A percentile compares a stretch with the other conserved stretches of the same genome.
phyloP scores from a whole-genome alignment of 331 rosid genomes.

The Dryas integrifolia region DNA sequence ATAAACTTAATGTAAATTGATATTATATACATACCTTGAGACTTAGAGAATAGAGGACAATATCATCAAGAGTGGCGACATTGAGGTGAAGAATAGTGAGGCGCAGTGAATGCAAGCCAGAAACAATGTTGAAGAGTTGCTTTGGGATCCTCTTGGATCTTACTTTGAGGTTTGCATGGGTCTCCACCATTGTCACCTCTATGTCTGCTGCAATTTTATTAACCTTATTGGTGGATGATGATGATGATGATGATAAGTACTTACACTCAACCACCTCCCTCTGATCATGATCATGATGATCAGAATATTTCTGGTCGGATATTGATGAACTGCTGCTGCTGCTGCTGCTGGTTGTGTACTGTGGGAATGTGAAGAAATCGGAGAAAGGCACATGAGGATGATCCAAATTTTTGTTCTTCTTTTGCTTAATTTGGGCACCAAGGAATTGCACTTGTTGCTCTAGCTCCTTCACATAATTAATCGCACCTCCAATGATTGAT shows the following conservation, averaged over 20 bases:
- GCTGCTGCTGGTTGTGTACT: constrained; percentile 53
- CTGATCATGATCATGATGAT: constrained; percentile 7
- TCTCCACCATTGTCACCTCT: constrained; percentile 91
- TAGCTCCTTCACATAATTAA: constrained; percentile 87
- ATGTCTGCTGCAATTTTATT: constrained; percentile 64
- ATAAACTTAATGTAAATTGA: neutral
- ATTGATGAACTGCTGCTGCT: neutral
- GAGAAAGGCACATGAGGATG: constrained; percentile 49
- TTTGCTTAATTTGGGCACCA: constrained; percentile 39
- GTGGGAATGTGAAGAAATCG: constrained; percentile 81
- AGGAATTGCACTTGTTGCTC: constrained; percentile 75
- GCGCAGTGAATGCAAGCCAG: constrained; percentile 61
- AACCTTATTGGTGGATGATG: neutral
- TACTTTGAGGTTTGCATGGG: constrained; percentile 85
- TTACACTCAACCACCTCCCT: constrained; percentile 27
- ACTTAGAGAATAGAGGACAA: constrained; percentile 67
- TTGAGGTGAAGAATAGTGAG: constrained; percentile 86
- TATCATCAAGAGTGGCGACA: constrained; percentile 54
- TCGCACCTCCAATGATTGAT: constrained; percentile 89
- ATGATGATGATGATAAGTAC: neutral
- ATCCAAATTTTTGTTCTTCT: constrained; percentile 19
- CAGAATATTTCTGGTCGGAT: too few species aligned
- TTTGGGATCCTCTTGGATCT: constrained; percentile 69
- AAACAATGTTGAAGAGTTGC: constrained; percentile 68
- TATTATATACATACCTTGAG: constrained; percentile 55